These are phyloP conservation scores for Hypsizygus marmoreus DNA, from an alignment of 768 basidiomycete genomes.

Conservation along the genomic window DNA sequence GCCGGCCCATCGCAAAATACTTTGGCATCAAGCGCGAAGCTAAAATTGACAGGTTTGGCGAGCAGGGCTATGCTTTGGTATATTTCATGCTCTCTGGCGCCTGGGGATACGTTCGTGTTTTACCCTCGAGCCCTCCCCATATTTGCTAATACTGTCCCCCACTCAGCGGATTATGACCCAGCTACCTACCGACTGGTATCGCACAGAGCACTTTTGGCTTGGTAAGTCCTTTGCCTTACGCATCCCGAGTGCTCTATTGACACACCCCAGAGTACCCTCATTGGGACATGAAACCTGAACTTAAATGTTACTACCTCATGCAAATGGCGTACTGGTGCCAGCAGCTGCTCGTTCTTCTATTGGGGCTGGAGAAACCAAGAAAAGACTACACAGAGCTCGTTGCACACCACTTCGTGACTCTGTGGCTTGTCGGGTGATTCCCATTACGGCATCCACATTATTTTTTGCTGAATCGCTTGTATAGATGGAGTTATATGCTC, in stretches of 20 bases:
- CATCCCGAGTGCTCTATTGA: neutral
- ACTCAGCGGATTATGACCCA: conserved; percentile 82
- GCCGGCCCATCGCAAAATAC: conserved; percentile 64
- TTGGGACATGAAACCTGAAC: conserved; percentile 79
- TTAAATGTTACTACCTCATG: conserved; percentile 93
- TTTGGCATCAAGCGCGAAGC: conserved; percentile 66
- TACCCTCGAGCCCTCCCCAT: neutral
- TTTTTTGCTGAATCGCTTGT: conserved; percentile 6
- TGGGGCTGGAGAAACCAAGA: conserved; percentile 91
- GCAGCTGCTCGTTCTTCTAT: conserved; percentile 82
- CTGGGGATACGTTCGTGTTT: conserved; percentile 74
- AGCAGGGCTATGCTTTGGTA: conserved; percentile 85
- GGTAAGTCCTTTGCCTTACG: conserved; percentile 39
- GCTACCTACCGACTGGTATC: conserved; percentile 85
- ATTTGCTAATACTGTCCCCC: conserved; percentile 8
- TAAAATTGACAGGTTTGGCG: conserved; percentile 85
- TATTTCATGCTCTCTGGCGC: conserved; percentile 75
- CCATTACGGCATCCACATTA: neutral
- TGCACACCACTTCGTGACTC: conserved; percentile 88
- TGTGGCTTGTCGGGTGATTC: conserved; percentile 88
- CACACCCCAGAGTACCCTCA: conserved; percentile 73
- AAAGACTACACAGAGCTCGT: conserved; percentile 89
- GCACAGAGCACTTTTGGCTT: conserved; percentile 83
- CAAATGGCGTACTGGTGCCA: conserved; percentile 95
- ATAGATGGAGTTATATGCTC: conserved; percentile 80